Conservation (phyloP, 352 stramenopile species). For the Globisporangium canariense region DNA sequence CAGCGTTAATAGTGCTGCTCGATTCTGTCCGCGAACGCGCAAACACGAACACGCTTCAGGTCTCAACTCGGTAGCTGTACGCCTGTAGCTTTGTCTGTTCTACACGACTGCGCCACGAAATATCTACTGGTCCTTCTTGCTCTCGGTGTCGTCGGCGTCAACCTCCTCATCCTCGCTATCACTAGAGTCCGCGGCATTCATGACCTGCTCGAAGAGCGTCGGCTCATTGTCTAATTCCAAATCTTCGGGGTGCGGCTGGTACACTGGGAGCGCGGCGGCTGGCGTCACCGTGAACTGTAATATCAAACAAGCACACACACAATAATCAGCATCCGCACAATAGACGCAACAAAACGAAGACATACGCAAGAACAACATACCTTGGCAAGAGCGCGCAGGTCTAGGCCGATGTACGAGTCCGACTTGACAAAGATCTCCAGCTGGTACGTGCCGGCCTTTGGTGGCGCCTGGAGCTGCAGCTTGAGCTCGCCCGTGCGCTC, state of each 20-base stretch:
- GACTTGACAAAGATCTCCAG: constrained; percentile 98
- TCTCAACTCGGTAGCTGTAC: background rate
- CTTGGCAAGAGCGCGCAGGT: constrained; percentile 90
- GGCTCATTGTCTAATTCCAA: constrained; percentile 99
- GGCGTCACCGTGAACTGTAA: constrained; percentile 92
- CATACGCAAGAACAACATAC: constrained; percentile 24
- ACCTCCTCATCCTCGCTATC: constrained; percentile 82
- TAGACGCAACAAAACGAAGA: background rate
- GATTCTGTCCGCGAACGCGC: background rate
- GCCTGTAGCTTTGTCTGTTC: too few relatives aligned
- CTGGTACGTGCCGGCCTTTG: constrained; percentile 92
- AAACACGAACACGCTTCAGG: background rate
- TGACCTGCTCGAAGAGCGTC: constrained; percentile 98
- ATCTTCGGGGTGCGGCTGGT: constrained; percentile 97
- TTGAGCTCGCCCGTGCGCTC: constrained; percentile 87
- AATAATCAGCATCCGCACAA: constrained; percentile 12
- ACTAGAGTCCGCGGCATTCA: constrained; percentile 83
- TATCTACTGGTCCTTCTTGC: constrained; percentile 68
- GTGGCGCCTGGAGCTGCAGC: constrained; percentile 96
- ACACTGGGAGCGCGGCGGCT: constrained; percentile 92
- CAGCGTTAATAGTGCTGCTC: background rate
- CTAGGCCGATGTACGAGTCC: constrained; percentile 97
- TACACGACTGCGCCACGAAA: background rate
- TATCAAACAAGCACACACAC: constrained; percentile 14
- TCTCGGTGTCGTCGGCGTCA: constrained; percentile 19